Evolutionary conservation across 768 basidiomycete genomes (phyloP), one percentile per base, ranked within the genome.

Genomic region (Lactifluus volemus): DNA sequence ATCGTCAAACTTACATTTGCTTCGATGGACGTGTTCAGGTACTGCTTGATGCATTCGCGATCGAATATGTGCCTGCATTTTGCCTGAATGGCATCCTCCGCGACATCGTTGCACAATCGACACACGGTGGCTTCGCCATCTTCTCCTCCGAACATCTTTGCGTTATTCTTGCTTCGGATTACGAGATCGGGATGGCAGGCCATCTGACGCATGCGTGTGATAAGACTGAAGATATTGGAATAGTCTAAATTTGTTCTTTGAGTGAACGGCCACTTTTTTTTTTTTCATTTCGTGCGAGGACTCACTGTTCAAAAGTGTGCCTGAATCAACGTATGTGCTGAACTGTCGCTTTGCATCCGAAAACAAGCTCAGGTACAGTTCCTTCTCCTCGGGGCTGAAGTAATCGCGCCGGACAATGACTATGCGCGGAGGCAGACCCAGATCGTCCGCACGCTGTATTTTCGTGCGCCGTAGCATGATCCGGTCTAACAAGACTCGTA

Each of bases 371-470:
- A 86, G 79, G 70, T 96, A 97, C 4, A 98, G 76, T 68, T 99
- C 97, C 71, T 94, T 98, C 75, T 99, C 97, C 73, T 97, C 95
- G 0, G 92, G 88, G 65, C 91, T 94, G 78, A 98, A 98, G 72
- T 88, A 89, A 71, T 98, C 96, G 53, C 85, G 77, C 48, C 92
- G 83, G 59, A 99, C 85, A 51, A 90, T 79, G 21, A 99, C 89
- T 0, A 86, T 94, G 42, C 97, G 81, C 7, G 97, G 97, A 8
- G 97, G 97, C 19, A 98, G 75, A 6, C 93, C 97, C 25, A 99
- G 82, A 71, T 99, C 97, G 69, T 99, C 97, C 1, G 96, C 96
- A 58, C 88, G 82, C 82, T 99, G 90, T 49, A 86, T 88, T 78
- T 93, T 93, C 32, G 90, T 93, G 66, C 90, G 79, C 59, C 92